Percentiles rank a stretch among this genome's conserved stretches.
Evolutionary conservation across 2,329 filamentous ascomycete species (phyloP).

Genomic region (Chalaropsis ovoidea): DNA sequence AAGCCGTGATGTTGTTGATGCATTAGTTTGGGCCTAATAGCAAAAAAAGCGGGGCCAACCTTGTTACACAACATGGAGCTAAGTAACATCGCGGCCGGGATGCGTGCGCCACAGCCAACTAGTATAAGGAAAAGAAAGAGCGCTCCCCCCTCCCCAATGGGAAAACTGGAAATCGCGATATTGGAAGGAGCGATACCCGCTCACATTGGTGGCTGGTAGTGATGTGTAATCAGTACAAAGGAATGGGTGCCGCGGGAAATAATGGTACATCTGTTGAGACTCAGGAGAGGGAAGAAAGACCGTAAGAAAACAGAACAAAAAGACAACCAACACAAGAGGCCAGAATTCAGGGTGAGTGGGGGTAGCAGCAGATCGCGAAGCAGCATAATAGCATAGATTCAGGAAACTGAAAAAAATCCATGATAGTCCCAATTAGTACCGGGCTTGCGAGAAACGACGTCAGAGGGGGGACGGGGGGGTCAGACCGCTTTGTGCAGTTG

Average conservation of each 20-base stretch:
- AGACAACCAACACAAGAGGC: neutral
- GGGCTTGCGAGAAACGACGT: neutral
- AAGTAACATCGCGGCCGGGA: conserved; percentile 16
- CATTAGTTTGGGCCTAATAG: conserved; percentile 18
- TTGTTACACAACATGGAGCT: conserved; percentile 21
- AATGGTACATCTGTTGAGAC: neutral
- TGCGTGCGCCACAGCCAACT: neutral
- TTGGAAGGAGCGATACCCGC: conserved; percentile 2
- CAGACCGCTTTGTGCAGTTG: neutral
- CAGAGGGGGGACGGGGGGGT: neutral
- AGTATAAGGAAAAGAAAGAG: conserved; percentile 4
- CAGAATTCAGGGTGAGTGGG: too few relatives aligned
- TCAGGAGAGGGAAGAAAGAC: neutral
- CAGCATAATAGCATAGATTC: neutral
- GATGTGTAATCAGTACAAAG: neutral
- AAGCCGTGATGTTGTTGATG: conserved; percentile 14
- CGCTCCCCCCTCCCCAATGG: neutral
- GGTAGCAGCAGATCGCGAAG: neutral
- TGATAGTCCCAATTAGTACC: neutral
- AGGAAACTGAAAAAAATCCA: neutral
- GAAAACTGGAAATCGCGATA: neutral
- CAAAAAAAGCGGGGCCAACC: conserved; percentile 6
- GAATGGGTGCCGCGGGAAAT: neutral
- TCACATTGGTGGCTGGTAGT: neutral
- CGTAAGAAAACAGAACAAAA: neutral